These are phyloP conservation scores for Nadsonia commutata DNA, from an alignment of 1,139 yeast genomes.

Conservation along the genomic window DNA sequence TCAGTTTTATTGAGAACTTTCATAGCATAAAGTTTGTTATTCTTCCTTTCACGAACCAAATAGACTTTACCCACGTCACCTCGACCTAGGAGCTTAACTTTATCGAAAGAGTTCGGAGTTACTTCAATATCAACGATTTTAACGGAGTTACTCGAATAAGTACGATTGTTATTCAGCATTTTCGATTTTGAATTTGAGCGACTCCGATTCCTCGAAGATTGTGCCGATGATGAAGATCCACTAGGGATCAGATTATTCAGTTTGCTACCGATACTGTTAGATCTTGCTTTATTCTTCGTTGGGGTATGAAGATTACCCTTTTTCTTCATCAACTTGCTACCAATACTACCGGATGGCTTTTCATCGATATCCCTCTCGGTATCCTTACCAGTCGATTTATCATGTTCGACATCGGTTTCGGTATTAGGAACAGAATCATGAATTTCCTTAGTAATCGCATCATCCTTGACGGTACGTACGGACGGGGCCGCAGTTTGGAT, in stretches of 20 bases:
- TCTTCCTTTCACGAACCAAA: conserved; percentile 65
- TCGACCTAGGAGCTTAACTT: conserved; percentile 74
- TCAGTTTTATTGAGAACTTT: conserved; percentile 81
- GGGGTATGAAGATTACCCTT: conserved; percentile 6
- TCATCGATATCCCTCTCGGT: neutral
- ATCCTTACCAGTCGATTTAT: neutral
- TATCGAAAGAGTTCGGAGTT: conserved; percentile 75
- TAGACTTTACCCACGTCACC: conserved; percentile 98
- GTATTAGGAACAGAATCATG: conserved; percentile 3
- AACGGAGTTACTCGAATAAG: conserved; percentile 53
- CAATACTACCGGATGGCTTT: neutral
- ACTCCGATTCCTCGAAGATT: conserved; percentile 10
- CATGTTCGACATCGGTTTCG: conserved; percentile 4
- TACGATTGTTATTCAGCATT: conserved; percentile 24
- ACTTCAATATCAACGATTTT: conserved; percentile 69
- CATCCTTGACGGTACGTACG: conserved; percentile 2
- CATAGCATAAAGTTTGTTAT: conserved; percentile 77
- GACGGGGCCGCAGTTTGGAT: conserved; percentile 5
- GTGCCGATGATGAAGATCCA: neutral
- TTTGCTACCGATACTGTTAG: neutral
- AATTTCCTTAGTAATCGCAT: conserved; percentile 8
- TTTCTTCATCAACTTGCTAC: conserved; percentile 6
- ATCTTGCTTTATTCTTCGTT: conserved; percentile 1
- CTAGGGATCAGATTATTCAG: neutral
- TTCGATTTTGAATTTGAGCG: conserved; percentile 22